Evolutionary conservation across 345 rosid genomes (phyloP), one percentile per base, ranked within the genome.

Genomic region (Eucalyptus rudis): DNA sequence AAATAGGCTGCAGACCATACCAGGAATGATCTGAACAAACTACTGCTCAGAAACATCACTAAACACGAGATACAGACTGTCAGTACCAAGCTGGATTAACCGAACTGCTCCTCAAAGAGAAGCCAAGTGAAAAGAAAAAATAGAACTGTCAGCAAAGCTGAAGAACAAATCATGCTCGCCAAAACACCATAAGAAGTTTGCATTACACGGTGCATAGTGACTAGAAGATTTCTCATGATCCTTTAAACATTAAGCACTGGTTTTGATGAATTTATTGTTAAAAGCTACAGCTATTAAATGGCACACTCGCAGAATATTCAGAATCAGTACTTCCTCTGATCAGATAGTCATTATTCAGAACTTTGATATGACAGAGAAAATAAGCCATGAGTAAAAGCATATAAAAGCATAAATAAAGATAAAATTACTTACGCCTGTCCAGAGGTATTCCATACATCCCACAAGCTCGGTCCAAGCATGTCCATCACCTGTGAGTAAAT

Each of bases 371-470:
- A 66, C 43, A 27, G 40, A 49, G 16, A 49, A 86, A 20, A 29
- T 10, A 43, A 49, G 22, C 59, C 44, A 86, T 15, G 6, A 87
- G 85, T 45, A 15, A 4, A 5, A 66, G 22, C 40, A 10, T 51
- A 44, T 43, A 31, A 88, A 90, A 16, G 88, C 86, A 89, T 87
- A 87, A 88, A 90, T 51, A 89, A 90, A 87, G n/a, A 71, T 13
- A 54, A 88, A 76, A 36, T n/a, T 79, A 95, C 99, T 95, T 90
- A 98, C 99, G 97, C 93, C 92, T 97, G 98, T 89, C 99, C 97
- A 86, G 97, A 95, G 81, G 96, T 91, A 93, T 96, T 98, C 99
- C 99, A 98, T 66, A 96, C 95, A 93, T 98, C 99, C 99, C 99
- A 98, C 91, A 97, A 94, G 91, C 99, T 98, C 10, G 99, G 99